Base-by-base conservation (phyloP, 805 yeast species). In the Saturnispora gosingensis region DNA sequence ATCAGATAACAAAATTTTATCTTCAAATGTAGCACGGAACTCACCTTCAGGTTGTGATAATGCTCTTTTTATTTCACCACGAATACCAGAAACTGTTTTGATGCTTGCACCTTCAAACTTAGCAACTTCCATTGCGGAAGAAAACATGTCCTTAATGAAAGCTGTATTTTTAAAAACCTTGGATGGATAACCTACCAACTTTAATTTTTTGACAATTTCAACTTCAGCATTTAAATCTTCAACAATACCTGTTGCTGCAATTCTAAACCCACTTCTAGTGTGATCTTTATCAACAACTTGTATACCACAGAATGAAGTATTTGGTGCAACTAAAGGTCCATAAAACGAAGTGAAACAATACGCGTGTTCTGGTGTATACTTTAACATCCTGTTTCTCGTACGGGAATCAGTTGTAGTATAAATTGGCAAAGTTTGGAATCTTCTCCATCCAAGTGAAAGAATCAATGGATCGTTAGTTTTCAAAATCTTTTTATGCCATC, bases 311-410 rank as follows among this genome's bases (percentile, higher is more conserved):
- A 93, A 95, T 1, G 98, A 95, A 0, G 99, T 91, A 64, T 91
- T 91, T 40, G 99, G 99, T 1, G 97, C 88, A 48, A 91, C 97
- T 51, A 93, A 75, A 11, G 99, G 99, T 1, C 99, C 99, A 64
- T 89, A 93, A 68, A 93, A 89, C 32, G 96, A 85, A 1, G 96
- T 97, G 64, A 84, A 82, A 75, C 99, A 93, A 66, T 85, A 91
- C 24, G 97, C 88, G 68, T 93, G 99, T 64, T 93, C 99, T 7
- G 99, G 99, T 0, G 99, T 93, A 67, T 93, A 93, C 66, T 93
- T 93, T 70, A 93, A 77, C 97, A 93, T 88, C 72, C 99, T 84
- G 63, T 90, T 91, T 74, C 99, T 80, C 13, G 99, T 93, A 71
- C 99, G 78, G 6, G 99, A 93, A 68, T 93, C 99, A 6, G 96